Conservation (phyloP, 257 asterid genomes). For the Jacaranda mimosifolia region DNA sequence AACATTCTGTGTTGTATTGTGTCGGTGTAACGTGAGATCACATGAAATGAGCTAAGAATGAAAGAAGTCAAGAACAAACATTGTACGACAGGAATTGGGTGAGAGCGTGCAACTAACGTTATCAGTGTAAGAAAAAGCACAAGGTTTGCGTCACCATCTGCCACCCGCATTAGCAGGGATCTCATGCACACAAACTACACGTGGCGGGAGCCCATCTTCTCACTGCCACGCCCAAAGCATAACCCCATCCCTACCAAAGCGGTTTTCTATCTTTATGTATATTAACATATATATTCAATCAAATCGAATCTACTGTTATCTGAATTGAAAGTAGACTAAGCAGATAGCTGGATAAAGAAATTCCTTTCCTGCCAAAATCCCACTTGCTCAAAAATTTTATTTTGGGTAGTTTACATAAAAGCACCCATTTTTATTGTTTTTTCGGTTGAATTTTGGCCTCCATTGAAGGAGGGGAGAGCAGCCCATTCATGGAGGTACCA, state of each 20-base stretch:
- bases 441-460: background rate
- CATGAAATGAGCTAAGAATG: background rate
- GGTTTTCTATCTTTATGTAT: background rate
- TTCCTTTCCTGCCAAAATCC: background rate
- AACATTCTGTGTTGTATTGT: too few species aligned
- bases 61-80: background rate
- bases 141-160: conserved; percentile 31
- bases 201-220: conserved; percentile 33
- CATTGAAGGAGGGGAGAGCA: background rate
- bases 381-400: background rate
- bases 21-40: too few species aligned
- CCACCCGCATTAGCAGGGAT: conserved; percentile 34
- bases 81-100: background rate
- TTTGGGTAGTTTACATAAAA: background rate
- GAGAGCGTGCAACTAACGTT: background rate
- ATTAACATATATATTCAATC: background rate
- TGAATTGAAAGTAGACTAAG: background rate
- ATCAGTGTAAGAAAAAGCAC: background rate
- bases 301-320: background rate
- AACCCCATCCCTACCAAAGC: conserved; percentile 13
- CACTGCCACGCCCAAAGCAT: conserved; percentile 14
- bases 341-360: background rate
- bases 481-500: conserved; percentile 71
- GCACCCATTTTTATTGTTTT: background rate
- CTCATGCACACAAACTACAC: conserved; percentile 25